Conservation (phyloP, 768 basidiomycete genomes). For the Russula earlei region DNA sequence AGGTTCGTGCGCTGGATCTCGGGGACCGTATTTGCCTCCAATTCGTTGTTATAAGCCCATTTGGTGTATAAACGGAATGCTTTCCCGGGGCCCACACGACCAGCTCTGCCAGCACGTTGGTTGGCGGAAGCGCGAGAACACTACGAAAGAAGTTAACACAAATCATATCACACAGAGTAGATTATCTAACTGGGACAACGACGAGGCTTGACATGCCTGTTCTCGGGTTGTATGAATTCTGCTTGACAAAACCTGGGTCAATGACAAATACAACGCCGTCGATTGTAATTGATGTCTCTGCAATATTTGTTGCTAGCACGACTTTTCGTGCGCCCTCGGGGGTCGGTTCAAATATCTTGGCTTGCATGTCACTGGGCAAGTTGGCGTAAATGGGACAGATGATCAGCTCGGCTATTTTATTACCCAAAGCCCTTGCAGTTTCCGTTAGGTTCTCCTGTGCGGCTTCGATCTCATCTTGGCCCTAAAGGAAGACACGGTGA, state of each 20-base stretch:
- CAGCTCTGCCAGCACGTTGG: constrained; percentile 93
- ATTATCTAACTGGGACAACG: constrained; percentile 78
- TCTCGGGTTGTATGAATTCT: constrained; percentile 96
- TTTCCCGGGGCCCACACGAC: constrained; percentile 96
- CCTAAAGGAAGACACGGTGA: constrained; percentile 36
- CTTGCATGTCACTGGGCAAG: constrained; percentile 98
- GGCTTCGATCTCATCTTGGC: constrained; percentile 98
- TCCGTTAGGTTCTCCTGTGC: constrained; percentile 95
- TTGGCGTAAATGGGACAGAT: constrained; percentile 99
- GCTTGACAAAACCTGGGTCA: constrained; percentile 98
- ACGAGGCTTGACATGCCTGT: constrained; percentile 97
- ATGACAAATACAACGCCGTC: constrained; percentile 99
- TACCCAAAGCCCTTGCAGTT: constrained; percentile 88
- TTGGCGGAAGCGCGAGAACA: constrained; percentile 97
- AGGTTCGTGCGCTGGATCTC: constrained; percentile 99
- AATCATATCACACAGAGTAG: background rate
- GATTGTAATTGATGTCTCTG: constrained; percentile 99
- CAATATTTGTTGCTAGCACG: constrained; percentile 96
- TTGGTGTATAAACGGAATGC: constrained; percentile 98
- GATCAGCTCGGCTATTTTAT: constrained; percentile 90
- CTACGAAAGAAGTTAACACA: constrained; percentile 29
- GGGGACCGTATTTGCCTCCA: constrained; percentile 94
- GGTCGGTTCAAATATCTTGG: constrained; percentile 98
- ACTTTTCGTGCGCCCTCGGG: constrained; percentile 95
- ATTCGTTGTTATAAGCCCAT: constrained; percentile 93